Conservation (phyloP, 768 basidiomycete genomes). For the Cystofilobasidium capitatum region DNA sequence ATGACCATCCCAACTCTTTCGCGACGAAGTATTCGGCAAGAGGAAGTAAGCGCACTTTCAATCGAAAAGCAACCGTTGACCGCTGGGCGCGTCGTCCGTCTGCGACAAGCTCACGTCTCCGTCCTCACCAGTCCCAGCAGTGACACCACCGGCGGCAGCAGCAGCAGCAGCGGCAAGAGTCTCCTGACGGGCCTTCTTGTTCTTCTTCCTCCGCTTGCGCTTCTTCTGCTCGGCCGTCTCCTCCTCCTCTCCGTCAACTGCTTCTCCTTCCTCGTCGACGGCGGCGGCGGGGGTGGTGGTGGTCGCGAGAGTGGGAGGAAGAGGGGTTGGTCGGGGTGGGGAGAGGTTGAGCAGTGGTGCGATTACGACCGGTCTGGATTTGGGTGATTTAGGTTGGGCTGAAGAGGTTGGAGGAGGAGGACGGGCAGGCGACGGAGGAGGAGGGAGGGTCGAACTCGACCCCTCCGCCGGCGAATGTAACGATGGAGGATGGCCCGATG, state of each 20-base stretch:
- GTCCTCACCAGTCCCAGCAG: neutral
- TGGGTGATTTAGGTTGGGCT: neutral
- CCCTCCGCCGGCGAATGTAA: too few species aligned
- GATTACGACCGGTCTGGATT: neutral
- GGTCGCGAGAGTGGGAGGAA: too few species aligned
- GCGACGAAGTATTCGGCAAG: too few species aligned
- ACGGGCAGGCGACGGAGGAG: neutral
- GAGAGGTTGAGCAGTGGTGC: neutral
- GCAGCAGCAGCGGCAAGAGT: neutral
- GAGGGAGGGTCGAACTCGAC: neutral
- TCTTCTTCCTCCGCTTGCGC: constrained; percentile 2
- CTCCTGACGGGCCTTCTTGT: neutral
- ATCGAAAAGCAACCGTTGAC: too few species aligned
- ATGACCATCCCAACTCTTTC: too few species aligned
- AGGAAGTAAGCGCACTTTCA: too few species aligned
- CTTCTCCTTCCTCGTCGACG: too few species aligned
- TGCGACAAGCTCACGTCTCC: too few species aligned
- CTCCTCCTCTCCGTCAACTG: neutral
- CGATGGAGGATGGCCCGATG: neutral
- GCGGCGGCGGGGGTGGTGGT: neutral
- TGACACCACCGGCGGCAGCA: neutral
- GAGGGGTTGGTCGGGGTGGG: neutral
- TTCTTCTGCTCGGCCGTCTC: neutral
- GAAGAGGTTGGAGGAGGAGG: neutral
- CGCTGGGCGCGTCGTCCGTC: too few species aligned